These are phyloP conservation scores for Dioscorea alata DNA, from an alignment of 106 monocot genomes.

Conservation along the genomic window DNA sequence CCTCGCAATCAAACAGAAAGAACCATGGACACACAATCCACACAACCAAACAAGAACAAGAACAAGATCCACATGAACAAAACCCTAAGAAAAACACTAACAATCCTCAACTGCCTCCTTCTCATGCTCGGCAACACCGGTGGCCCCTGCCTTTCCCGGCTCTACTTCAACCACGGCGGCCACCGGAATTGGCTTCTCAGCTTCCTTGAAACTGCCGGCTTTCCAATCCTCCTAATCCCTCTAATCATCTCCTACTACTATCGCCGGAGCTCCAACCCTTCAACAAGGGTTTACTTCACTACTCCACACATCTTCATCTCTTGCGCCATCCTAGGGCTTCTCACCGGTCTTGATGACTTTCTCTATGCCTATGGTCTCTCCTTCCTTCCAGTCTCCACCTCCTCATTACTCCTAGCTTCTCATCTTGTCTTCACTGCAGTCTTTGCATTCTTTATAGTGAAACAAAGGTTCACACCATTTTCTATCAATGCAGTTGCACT, in stretches of 20 bases:
- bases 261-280: not conserved
- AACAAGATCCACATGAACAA: no score
- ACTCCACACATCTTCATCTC: not conserved
- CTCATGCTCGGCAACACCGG: conserved; percentile 7
- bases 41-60: no score
- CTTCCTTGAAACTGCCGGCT: not conserved
- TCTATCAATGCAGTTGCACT: conserved; percentile 2
- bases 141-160: conserved; percentile 5
- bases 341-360: conserved; percentile 4
- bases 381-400: conserved; percentile 10
- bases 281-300: not conserved
- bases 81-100: not conserved
- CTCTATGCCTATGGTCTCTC: conserved; percentile 4
- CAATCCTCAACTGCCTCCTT: not conserved
- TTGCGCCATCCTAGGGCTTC: not conserved
- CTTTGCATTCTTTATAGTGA: conserved; percentile 1
- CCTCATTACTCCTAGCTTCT: not conserved
- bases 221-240: not conserved
- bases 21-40: no score
- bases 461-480: not conserved
- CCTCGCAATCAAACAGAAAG: no score
- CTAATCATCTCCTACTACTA: not conserved
- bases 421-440: conserved; percentile 3
- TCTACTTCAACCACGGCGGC: conserved; percentile 18
- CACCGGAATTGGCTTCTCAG: conserved; percentile 8